Conservation (phyloP, 2,329 filamentous ascomycete species). For the Periconia macrospinosa region DNA sequence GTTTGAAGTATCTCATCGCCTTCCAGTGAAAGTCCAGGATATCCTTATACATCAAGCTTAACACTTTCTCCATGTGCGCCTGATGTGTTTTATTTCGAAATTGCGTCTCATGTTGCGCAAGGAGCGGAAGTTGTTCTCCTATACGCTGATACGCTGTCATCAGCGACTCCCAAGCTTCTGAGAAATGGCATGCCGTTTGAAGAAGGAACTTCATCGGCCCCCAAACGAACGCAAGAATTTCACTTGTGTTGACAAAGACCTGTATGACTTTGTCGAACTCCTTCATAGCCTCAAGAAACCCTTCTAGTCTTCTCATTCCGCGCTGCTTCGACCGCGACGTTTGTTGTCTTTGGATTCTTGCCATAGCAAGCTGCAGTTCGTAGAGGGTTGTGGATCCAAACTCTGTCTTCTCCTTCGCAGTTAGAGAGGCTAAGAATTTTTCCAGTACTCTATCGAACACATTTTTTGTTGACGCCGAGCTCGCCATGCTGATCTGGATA, state of each 20-base stretch:
- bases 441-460: constrained; percentile 6
- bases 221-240: constrained; percentile 31
- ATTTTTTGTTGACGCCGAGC: background rate
- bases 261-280: constrained; percentile 27
- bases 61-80: constrained; percentile 2
- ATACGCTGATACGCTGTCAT: constrained; percentile 20
- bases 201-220: constrained; percentile 14
- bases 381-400: constrained; percentile 16
- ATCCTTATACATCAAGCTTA: constrained; percentile 10
- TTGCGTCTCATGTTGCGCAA: constrained; percentile 9
- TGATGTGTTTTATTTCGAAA: constrained; percentile 2
- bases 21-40: constrained; percentile 14
- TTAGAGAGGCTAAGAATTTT: constrained; percentile 11
- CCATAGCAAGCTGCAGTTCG: constrained; percentile 18
- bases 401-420: constrained; percentile 6
- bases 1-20: constrained; percentile 10
- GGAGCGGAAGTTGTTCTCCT: constrained; percentile 22
- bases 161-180: constrained; percentile 8
- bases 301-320: constrained; percentile 21
- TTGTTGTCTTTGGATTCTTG: constrained; percentile 33
- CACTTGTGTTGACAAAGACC: constrained; percentile 27
- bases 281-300: constrained; percentile 12
- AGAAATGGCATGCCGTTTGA: constrained; percentile 1
- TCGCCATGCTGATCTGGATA: background rate
- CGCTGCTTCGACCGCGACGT: constrained; percentile 18